A percentile compares a stretch with the other conserved stretches of the same genome.
phyloP scores from a whole-genome alignment of 768 basidiomycete genomes.

The Collybiopsis luxurians region DNA sequence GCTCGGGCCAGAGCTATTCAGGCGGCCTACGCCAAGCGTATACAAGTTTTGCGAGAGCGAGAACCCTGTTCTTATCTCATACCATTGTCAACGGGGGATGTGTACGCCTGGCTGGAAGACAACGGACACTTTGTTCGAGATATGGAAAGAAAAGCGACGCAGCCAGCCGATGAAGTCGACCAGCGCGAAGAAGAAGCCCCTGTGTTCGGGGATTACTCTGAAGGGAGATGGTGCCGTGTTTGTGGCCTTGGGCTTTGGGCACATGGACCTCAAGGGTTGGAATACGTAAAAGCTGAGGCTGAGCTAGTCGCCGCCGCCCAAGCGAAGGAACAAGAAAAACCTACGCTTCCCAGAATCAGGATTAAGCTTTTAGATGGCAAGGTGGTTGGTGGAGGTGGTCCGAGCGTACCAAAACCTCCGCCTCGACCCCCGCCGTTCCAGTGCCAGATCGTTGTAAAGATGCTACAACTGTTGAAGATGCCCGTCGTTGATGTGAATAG shows the following conservation, averaged over 20 bases:
- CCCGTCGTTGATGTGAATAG: constrained; percentile 2
- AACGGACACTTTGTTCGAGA: constrained; percentile 34
- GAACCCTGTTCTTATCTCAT: constrained; percentile 14
- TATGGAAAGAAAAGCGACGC: constrained; percentile 10
- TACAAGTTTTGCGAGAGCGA: constrained; percentile 5
- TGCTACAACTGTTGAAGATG: constrained; percentile 5
- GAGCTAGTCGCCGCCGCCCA: neutral
- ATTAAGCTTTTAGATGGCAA: neutral
- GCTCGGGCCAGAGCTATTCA: constrained; percentile 43
- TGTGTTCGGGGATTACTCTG: neutral
- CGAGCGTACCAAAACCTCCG: neutral
- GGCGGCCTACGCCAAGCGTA: constrained; percentile 33
- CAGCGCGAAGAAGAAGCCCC: neutral
- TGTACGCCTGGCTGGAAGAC: constrained; percentile 44
- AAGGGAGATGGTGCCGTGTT: constrained; percentile 8
- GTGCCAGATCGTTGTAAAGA: constrained; percentile 2
- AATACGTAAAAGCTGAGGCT: neutral
- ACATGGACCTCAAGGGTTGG: neutral
- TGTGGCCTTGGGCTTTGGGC: constrained; percentile 8
- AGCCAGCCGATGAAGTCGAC: neutral
- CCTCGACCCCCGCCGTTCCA: neutral
- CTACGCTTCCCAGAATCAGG: neutral
- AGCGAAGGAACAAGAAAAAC: neutral
- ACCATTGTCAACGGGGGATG: constrained; percentile 38
- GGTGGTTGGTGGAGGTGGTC: neutral